Base-by-base conservation (phyloP, 1,284 basidiomycete species). In the Cryptococcus amylolentus region DNA sequence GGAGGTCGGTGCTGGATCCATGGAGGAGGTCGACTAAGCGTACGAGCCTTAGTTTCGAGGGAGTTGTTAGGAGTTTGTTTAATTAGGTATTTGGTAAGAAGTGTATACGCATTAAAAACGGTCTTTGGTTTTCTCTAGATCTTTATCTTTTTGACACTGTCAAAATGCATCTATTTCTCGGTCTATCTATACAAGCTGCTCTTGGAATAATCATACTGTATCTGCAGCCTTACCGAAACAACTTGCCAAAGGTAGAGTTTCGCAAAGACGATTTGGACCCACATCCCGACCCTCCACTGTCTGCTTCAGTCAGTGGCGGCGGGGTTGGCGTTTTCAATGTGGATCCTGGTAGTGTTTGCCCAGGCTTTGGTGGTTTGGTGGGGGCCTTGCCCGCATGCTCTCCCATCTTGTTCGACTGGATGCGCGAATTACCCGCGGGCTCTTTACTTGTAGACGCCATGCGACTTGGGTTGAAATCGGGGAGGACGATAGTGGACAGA, bases 11-110 rank as follows among this genome's bases (percentile, higher is more conserved):
- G 41, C 44, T 37, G 73, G 76, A 48, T 71, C 69, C 60, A 80
- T 79, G 80, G 80, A 78, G 76, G 80, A 74, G 71, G 79, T 78
- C 60, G 80, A 77, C 70, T 81, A 77, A 49, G 20, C 31, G 51
- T 23, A 16, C 8, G 10, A 35, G 31, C 10, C 1, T 6, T 35
- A 10, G 31, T 6, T 10, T 35, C 1, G 31, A 10, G 10, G 10
- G 31, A 8, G 31, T 35, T 10, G 31, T 1, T 5, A 35, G 31
- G 31, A 6, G 31, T 35, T 35, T 35, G 31, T 35, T 3, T 35
- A 35, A 35, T 35, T 35, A 35, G 31, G 31, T 35, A 6, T 35
- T 35, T 3, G 31, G 31, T 35, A 35, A 35, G 31, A 35, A 35
- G 47, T 53, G 51, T 53, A 57, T 49, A 54, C 47, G 50, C 20